phyloP scores from a whole-genome alignment of 140 eudicot genomes.

The Cichorium intybus region DNA sequence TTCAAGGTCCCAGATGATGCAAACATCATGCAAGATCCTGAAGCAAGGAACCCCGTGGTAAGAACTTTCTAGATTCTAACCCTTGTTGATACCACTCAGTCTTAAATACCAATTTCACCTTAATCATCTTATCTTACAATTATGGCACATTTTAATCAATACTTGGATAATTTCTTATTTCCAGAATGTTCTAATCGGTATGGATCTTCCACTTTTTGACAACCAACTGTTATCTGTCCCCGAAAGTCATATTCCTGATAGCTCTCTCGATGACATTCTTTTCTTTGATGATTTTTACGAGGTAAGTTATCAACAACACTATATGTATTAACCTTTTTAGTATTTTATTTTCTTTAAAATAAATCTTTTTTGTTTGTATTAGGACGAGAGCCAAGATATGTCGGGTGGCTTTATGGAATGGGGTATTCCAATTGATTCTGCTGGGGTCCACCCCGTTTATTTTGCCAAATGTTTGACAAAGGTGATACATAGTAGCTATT shows the following conservation, averaged over 20 bases:
- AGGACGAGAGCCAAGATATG: slow-evolving; percentile 51
- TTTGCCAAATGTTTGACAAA: slow-evolving; percentile 80
- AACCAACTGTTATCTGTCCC: slow-evolving; percentile 41
- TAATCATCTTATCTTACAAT: neutral
- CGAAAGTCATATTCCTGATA: slow-evolving; percentile 38
- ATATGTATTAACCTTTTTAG: neutral
- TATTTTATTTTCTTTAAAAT: neutral
- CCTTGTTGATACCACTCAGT: too few species aligned
- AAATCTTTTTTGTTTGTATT: slow-evolving; percentile 9
- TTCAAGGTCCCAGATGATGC: slow-evolving; percentile 62
- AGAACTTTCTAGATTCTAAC: slow-evolving; percentile 4
- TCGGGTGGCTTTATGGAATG: slow-evolving; percentile 36
- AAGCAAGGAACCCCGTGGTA: slow-evolving; percentile 77
- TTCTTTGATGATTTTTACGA: slow-evolving; percentile 46
- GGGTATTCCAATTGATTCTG: slow-evolving; percentile 46
- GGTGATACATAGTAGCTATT: slow-evolving; percentile 41
- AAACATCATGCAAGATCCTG: slow-evolving; percentile 73
- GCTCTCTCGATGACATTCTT: slow-evolving; percentile 28
- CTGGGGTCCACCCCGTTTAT: slow-evolving; percentile 64
- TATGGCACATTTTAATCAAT: neutral
- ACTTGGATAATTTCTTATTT: slow-evolving; percentile 9
- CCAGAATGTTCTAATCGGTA: slow-evolving; percentile 71
- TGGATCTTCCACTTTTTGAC: slow-evolving; percentile 51
- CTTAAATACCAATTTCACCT: slow-evolving; percentile 4
- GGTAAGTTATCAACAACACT: slow-evolving; percentile 28